Base-by-base conservation (phyloP, 2,329 filamentous ascomycete genomes). In the Clarireedia sp. region DNA sequence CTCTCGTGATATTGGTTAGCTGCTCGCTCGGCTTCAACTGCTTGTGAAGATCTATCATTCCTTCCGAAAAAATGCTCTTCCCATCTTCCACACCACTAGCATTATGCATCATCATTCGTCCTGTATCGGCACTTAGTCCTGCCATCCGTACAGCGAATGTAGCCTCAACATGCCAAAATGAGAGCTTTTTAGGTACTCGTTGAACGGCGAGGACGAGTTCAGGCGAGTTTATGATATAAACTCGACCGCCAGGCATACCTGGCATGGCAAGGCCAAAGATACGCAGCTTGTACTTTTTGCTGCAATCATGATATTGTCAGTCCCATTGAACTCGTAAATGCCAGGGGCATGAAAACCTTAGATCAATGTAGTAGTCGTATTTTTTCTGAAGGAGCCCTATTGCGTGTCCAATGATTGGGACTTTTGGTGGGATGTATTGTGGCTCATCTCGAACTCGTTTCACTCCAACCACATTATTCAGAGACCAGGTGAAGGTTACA, bases 221-320 rank as follows among this genome's bases (percentile, higher is more conserved):
- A 1, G 48, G 17, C 24, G 48, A 50, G 21, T 41, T 50, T 14
- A 50, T 40, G 5, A 50, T 12, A n/a, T 50, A 50, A 5, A 50
- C 36, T 50, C 48, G 36, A n/a, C 48, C 36, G 17, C 48, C 33
- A 5, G 48, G 48, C 48, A 50, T 50, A 50, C 48, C 48, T n/a
- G 36, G 48, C 16, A 50, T 50, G 5, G 19, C 36, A 19, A 50
- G 48, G 5, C 14, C 36, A 50, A n/a, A 50, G 12, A 50, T 50
- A n/a, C 19, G 48, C 12, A 50, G n/a, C 6, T 40, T 40, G 19
- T 49, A 38, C 14, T 40, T 49, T 24, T 38, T 17, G 36, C 47
- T 49, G 33, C 14, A 9, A 45, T 41, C 21, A 23, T 19, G 17
- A 23, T 21, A 14, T 7, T 14, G 12, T 45, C 21, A 45, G n/a